Evolutionary conservation across 2,329 filamentous ascomycete genomes (phyloP).

Genomic region (Harringtonia aguacate): DNA sequence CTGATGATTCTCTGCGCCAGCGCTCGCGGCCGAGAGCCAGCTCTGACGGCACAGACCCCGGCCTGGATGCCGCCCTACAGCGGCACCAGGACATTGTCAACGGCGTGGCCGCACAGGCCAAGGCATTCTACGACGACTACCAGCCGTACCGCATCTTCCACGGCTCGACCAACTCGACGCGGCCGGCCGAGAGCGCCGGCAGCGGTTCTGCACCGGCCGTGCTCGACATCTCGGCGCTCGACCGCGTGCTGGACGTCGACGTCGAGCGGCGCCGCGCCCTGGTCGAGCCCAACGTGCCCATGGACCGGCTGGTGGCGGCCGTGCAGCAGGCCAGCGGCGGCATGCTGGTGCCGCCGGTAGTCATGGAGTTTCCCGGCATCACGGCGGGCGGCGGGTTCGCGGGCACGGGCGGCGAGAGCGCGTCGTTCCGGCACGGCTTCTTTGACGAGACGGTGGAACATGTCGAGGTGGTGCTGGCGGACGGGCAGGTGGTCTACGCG

Average conservation of each 20-base stretch:
- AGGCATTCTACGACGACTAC: conserved; percentile 32
- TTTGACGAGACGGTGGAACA: conserved; percentile 54
- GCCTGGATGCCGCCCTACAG: conserved; percentile 22
- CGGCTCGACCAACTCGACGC: conserved; percentile 66
- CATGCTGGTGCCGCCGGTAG: conserved; percentile 52
- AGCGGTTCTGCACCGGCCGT: conserved; percentile 26
- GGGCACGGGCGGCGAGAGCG: conserved; percentile 62
- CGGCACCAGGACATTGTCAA: conserved; percentile 35
- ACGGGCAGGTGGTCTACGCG: conserved; percentile 51
- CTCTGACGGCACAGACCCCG: background rate
- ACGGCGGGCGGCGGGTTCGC: conserved; percentile 62
- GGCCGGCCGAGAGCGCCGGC: conserved; percentile 23
- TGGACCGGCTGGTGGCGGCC: conserved; percentile 57
- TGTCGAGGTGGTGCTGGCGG: conserved; percentile 59
- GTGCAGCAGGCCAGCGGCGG: conserved; percentile 45
- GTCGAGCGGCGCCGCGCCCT: conserved; percentile 42
- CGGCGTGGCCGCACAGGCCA: conserved; percentile 34
- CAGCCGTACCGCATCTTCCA: conserved; percentile 63
- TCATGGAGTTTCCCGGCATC: conserved; percentile 69
- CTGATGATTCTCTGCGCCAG: too few species aligned
- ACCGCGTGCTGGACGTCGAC: conserved; percentile 54
- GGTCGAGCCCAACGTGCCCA: conserved; percentile 65
- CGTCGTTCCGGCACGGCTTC: conserved; percentile 57
- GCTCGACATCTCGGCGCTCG: conserved; percentile 56
- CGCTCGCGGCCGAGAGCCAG: too few species aligned